Evolutionary conservation across 2,329 filamentous ascomycete species (phyloP), one percentile per base, ranked within the genome.

Genomic region (Botrytis hyacinthi): DNA sequence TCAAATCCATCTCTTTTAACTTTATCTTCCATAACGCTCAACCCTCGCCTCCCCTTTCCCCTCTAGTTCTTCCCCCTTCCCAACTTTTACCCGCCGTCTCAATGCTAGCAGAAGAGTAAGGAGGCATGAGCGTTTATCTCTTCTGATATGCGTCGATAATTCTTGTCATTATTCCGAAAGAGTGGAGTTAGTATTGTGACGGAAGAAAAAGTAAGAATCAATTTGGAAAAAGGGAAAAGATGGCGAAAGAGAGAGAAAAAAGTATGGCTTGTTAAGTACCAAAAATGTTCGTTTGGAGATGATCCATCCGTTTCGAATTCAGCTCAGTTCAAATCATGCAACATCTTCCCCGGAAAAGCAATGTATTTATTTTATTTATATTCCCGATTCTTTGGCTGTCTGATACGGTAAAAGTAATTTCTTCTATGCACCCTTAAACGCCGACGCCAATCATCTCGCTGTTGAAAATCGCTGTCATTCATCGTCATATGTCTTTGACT

Each of bases 371-470:
- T 57, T n/a, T 26, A 57, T 57, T n/a, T 32, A 57, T 57, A 26
- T 57, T 57, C 26, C 37, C 40, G 35, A 44, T 44, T 32, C 22
- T n/a, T 57, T 57, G 18, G 9, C 66, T 40, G 16, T 67, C 46
- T 67, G 66, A 57, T 42, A 44, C n/a, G 10, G 35, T 68, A 68
- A 68, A 40, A 68, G 35, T 26, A 57, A 69, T 69, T 69, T 44
- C 66, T 57, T 69, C 66, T 57, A 57, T 69, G 66, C n/a, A 57
- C 66, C 66, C 66, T 29, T 42, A 42, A 69, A 57, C 66, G 66
- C 66, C 51, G 3, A 32, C 42, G 66, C 26, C 48, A 44, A 32
- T 26, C 48, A 32, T 32, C n/a, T 44, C 35, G 66, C 51, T 32
- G 66, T 3, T 57, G 66, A 57, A 57, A 57, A 57, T n/a, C 40